These are phyloP conservation scores for Microdochium trichocladiopsis DNA, from an alignment of 2,329 filamentous ascomycete genomes.

Conservation along the genomic window DNA sequence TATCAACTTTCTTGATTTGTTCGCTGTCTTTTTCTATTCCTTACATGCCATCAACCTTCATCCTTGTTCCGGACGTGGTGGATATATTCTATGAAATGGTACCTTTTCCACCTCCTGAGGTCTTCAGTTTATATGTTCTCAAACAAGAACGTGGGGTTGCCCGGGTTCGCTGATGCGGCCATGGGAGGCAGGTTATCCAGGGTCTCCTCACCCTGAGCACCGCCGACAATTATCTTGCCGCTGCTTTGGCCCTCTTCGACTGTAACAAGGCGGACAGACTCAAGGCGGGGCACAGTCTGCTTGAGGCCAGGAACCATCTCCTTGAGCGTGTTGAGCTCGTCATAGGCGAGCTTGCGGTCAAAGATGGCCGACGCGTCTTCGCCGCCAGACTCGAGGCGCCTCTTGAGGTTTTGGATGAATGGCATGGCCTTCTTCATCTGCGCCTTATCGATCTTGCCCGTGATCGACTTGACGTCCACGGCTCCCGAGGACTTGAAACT, in stretches of 20 bases:
- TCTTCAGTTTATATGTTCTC: constrained; percentile 58
- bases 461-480: constrained; percentile 43
- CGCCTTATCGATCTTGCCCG: constrained; percentile 63
- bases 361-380: constrained; percentile 64
- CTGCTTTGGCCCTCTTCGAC: constrained; percentile 66
- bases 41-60: too few relatives aligned
- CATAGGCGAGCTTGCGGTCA: constrained; percentile 77
- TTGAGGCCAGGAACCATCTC: constrained; percentile 77
- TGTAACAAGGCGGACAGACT: constrained; percentile 62
- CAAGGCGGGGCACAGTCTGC: constrained; percentile 62
- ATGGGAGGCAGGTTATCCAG: constrained; percentile 42
- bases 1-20: too few relatives aligned
- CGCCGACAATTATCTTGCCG: constrained; percentile 45
- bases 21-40: too few relatives aligned
- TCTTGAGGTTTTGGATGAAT: constrained; percentile 85
- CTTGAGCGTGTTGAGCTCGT: constrained; percentile 68
- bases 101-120: too few relatives aligned
- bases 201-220: constrained; percentile 47
- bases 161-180: constrained; percentile 74
- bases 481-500: constrained; percentile 49
- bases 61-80: too few relatives aligned
- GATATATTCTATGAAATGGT: too few relatives aligned
- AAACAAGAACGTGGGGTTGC: constrained; percentile 75
- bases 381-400: constrained; percentile 60
- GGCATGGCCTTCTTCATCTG: constrained; percentile 99